A percentile compares a stretch with the other conserved stretches of the same genome.
These are phyloP conservation scores for Allodekkera sacchari DNA, from an alignment of 805 yeast species.

Conservation along the genomic window DNA sequence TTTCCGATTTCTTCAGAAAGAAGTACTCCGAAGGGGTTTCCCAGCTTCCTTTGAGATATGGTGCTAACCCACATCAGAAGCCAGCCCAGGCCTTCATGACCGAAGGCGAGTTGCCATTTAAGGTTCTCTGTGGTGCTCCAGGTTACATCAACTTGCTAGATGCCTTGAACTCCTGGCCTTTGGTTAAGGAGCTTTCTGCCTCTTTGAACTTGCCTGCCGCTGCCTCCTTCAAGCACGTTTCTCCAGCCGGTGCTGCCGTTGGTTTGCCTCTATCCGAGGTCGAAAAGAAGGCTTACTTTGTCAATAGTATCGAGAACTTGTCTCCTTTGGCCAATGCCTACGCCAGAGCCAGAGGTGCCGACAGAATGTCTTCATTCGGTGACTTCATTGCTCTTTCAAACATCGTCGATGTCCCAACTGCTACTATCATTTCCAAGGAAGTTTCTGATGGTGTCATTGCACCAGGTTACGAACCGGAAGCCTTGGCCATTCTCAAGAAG, in stretches of 20 bases:
- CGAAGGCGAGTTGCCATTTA: constrained; percentile 85
- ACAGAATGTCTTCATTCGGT: constrained; percentile 98
- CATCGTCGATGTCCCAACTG: constrained; percentile 93
- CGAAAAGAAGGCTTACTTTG: constrained; percentile 94
- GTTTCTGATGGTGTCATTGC: constrained; percentile 99
- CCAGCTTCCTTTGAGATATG: constrained; percentile 93
- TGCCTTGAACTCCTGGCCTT: constrained; percentile 97
- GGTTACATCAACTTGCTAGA: constrained; percentile 96
- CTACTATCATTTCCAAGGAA: constrained; percentile 93
- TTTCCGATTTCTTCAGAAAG: constrained; percentile 95
- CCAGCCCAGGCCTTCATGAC: constrained; percentile 96
- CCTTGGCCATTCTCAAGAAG: constrained; percentile 76
- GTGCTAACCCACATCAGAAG: constrained; percentile 98
- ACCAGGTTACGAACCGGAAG: constrained; percentile 91
- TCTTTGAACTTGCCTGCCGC: constrained; percentile 96
- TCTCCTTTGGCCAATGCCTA: constrained; percentile 97
- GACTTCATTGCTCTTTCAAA: constrained; percentile 97
- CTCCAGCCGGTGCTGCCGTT: constrained; percentile 98
- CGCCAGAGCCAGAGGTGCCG: constrained; percentile 99
- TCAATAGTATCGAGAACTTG: constrained; percentile 85
- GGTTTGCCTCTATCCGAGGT: constrained; percentile 86
- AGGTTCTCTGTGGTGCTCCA: constrained; percentile 90
- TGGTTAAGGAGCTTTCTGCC: constrained; percentile 93
- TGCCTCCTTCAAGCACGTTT: constrained; percentile 96
- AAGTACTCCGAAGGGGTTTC: constrained; percentile 85